A percentile compares a stretch with the other conserved stretches of the same genome.
These are phyloP conservation scores for Xylariaceae sp. DNA, from an alignment of 2,329 filamentous ascomycete species.

Conservation along the genomic window DNA sequence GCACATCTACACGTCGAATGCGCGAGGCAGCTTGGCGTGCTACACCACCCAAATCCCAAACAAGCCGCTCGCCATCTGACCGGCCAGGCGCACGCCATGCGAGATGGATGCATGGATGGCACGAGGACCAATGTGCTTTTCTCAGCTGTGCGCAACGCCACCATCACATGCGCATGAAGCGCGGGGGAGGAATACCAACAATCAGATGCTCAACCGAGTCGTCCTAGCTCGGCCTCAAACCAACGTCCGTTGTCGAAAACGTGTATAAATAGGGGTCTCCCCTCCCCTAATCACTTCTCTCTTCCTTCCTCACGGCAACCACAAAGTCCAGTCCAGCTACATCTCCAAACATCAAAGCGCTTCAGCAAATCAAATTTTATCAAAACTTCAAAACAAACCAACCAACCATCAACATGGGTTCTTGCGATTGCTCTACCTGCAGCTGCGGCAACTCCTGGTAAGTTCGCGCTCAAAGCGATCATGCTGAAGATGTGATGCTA, in stretches of 20 bases:
- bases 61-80: not conserved
- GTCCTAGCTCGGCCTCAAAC: not conserved
- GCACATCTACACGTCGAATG: not conserved
- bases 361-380: not conserved
- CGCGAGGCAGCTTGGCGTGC: not conserved
- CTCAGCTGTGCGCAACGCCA: not conserved
- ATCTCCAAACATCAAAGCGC: not conserved
- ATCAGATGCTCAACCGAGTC: not conserved
- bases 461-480: not conserved
- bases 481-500: not conserved
- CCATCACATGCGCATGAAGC: not conserved
- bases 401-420: conserved; percentile 8
- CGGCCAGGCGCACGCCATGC: not conserved
- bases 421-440: conserved; percentile 12
- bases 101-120: not conserved
- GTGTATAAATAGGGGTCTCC: not conserved
- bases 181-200: not conserved
- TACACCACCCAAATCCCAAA: not conserved
- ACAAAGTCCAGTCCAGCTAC: not conserved
- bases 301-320: not conserved
- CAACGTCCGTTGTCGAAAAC: not conserved
- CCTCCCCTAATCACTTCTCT: not conserved
- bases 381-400: not conserved
- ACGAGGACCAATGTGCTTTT: not conserved
- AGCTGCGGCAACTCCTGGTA: conserved; percentile 10